A percentile compares a stretch with the other conserved stretches of the same genome.
Evolutionary conservation across 768 basidiomycete species (phyloP).

Genomic region (Melanogaster broomeanus): DNA sequence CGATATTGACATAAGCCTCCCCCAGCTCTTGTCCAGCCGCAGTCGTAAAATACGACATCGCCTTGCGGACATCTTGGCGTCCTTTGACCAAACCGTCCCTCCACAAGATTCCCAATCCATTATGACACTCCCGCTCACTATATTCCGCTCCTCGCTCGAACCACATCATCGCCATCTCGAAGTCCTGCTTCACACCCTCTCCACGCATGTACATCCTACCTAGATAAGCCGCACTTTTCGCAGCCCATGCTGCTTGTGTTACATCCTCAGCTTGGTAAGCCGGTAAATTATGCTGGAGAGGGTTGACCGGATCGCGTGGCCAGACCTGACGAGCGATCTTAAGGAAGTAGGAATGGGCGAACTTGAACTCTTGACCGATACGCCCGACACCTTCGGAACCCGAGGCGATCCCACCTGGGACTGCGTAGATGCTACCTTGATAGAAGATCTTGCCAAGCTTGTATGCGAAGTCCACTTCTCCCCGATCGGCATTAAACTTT

Average conservation of each 20-base stretch:
- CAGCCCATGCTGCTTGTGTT: conserved; percentile 60
- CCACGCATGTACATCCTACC: conserved; percentile 95
- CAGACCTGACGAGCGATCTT: conserved; percentile 83
- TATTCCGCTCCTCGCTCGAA: conserved; percentile 83
- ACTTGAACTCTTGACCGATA: conserved; percentile 75
- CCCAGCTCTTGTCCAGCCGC: conserved; percentile 89
- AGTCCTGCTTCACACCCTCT: conserved; percentile 84
- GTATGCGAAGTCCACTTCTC: conserved; percentile 86
- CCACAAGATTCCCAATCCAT: conserved; percentile 89
- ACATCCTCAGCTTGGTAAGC: conserved; percentile 51
- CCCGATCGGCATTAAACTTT: conserved; percentile 94
- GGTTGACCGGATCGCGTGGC: conserved; percentile 74
- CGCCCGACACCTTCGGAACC: conserved; percentile 92
- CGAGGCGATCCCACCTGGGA: conserved; percentile 77
- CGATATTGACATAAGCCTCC: conserved; percentile 90
- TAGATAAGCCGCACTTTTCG: conserved; percentile 82
- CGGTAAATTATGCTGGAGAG: conserved; percentile 45
- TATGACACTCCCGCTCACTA: conserved; percentile 86
- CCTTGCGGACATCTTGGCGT: conserved; percentile 65
- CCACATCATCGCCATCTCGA: conserved; percentile 84
- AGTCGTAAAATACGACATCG: conserved; percentile 64
- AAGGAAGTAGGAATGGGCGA: conserved; percentile 83
- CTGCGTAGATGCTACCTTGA: conserved; percentile 87
- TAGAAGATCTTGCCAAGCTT: conserved; percentile 96
- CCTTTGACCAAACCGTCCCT: conserved; percentile 82